Conservation (phyloP, 2,329 filamentous ascomycete genomes). For the Xylaria sp. region DNA sequence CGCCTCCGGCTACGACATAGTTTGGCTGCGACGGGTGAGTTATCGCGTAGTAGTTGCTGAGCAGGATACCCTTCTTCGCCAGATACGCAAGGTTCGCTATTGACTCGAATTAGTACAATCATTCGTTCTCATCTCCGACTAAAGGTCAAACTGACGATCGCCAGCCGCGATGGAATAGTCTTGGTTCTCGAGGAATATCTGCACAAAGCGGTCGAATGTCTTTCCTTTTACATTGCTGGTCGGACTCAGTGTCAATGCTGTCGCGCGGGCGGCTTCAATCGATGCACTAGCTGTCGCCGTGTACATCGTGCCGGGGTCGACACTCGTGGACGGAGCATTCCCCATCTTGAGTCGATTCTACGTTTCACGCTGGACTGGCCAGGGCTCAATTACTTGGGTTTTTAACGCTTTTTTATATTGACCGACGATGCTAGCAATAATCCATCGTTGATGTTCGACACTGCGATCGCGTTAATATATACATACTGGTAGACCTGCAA, state of each 20-base stretch:
- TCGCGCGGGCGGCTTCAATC: conserved; percentile 49
- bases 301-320: conserved; percentile 38
- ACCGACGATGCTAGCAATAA: neutral
- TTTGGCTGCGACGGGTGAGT: conserved; percentile 71
- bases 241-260: conserved; percentile 56
- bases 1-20: conserved; percentile 67
- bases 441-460: neutral
- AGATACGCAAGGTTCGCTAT: conserved; percentile 58
- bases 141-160: conserved; percentile 51
- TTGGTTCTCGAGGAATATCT: conserved; percentile 72
- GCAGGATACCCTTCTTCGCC: conserved; percentile 63
- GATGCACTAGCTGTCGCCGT: conserved; percentile 38
- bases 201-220: conserved; percentile 68
- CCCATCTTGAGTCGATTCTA: conserved; percentile 31
- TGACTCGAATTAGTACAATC: conserved; percentile 15
- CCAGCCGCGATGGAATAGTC: conserved; percentile 61
- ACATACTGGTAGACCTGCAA: neutral
- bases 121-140: neutral
- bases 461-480: conserved; percentile 8
- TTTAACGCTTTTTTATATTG: neutral
- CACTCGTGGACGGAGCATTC: conserved; percentile 24
- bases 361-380: neutral
- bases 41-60: conserved; percentile 63
- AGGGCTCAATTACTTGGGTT: neutral
- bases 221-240: conserved; percentile 62